phyloP scores from a whole-genome alignment of 2,329 filamentous ascomycete genomes.

The Fusarium sp. region DNA sequence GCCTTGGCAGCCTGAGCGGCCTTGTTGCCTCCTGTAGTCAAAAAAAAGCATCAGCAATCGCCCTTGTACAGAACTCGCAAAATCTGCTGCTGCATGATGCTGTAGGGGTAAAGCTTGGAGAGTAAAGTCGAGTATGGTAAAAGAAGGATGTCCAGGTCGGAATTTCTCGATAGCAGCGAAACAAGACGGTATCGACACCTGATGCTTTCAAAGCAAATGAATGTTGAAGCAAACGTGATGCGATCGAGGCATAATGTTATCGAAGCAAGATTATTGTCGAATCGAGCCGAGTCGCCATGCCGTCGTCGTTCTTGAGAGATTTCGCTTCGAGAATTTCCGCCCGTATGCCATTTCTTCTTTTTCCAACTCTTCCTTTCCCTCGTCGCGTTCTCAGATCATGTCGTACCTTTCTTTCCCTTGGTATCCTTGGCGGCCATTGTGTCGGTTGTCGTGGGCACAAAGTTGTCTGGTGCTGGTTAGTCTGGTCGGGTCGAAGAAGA shows the following conservation, averaged over 20 bases:
- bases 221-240: background rate
- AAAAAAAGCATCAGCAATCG: constrained; percentile 76
- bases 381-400: constrained; percentile 44
- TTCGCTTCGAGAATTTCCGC: constrained; percentile 20
- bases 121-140: constrained; percentile 6
- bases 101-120: constrained; percentile 40
- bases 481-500: constrained; percentile 40
- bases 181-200: constrained; percentile 1
- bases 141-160: constrained; percentile 16
- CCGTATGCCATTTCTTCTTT: constrained; percentile 1
- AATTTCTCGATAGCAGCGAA: constrained; percentile 23
- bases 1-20: constrained; percentile 88
- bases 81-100: constrained; percentile 79
- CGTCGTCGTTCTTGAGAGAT: constrained; percentile 21
- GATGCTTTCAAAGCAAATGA: background rate
- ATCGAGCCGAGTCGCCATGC: constrained; percentile 15
- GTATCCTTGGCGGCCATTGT: constrained; percentile 52
- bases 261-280: constrained; percentile 9
- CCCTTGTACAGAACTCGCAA: constrained; percentile 78
- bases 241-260: constrained; percentile 6
- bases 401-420: constrained; percentile 63
- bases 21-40: constrained; percentile 68
- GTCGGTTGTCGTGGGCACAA: constrained; percentile 45
- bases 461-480: constrained; percentile 39
- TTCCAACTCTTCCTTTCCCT: constrained; percentile 12